These are phyloP conservation scores for Penicillium sclerotigenum DNA, from an alignment of 2,329 filamentous ascomycete species.

Conservation along the genomic window DNA sequence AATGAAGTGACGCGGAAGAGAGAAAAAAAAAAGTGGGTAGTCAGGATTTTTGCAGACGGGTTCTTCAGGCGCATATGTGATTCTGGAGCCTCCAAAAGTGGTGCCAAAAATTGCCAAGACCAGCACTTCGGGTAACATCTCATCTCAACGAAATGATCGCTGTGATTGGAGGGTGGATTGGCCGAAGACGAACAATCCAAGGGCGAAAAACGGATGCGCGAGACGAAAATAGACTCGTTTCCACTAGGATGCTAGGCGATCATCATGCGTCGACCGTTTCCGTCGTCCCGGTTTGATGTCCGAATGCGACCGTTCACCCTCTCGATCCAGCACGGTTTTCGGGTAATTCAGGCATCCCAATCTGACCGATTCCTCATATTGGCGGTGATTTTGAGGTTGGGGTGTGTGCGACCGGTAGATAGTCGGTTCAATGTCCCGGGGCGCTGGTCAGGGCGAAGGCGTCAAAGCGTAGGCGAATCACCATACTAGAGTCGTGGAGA, in stretches of 20 bases:
- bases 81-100: conserved; percentile 10
- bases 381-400: background rate
- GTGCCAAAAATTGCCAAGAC: conserved; percentile 12
- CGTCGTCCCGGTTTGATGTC: conserved; percentile 11
- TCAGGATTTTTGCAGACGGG: background rate
- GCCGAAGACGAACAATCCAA: background rate
- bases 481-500: background rate
- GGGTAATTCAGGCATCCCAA: background rate
- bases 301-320: conserved; percentile 16
- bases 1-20: background rate
- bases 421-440: background rate
- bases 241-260: conserved; percentile 1
- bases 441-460: conserved; percentile 1
- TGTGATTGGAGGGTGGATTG: background rate
- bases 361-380: background rate
- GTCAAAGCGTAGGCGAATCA: background rate
- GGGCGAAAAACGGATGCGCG: conserved; percentile 4
- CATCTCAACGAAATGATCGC: background rate
- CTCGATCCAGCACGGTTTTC: background rate
- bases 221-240: conserved; percentile 2
- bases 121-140: conserved; percentile 8
- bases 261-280: conserved; percentile 21
- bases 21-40: conserved; percentile 3
- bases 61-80: conserved; percentile 1
- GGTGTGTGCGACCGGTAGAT: background rate